These are phyloP conservation scores for Ascomycota sp. DNA, from an alignment of 2,329 filamentous ascomycete species.

Conservation along the genomic window DNA sequence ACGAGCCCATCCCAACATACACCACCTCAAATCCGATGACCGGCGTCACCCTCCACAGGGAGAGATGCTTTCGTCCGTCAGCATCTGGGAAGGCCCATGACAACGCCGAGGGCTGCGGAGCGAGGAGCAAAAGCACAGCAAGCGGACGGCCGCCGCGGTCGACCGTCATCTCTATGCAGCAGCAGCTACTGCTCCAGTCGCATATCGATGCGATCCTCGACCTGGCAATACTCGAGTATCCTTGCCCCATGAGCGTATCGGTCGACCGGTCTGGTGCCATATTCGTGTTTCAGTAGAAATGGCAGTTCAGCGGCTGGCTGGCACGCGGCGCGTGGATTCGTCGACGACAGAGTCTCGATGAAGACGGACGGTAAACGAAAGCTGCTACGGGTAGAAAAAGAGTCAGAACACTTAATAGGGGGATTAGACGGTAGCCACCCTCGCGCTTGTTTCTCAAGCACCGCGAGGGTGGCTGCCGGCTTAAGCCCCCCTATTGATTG, in stretches of 20 bases:
- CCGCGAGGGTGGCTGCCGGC: too few species aligned
- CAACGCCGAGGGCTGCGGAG: conserved; percentile 1
- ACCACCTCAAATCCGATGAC: conserved; percentile 40
- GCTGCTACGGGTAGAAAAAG: too few species aligned
- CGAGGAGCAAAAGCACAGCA: conserved; percentile 9
- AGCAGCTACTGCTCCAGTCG: conserved; percentile 66
- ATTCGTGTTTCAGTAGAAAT: conserved; percentile 47
- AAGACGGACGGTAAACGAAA: too few species aligned
- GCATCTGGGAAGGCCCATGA: conserved; percentile 6
- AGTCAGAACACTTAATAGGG: too few species aligned
- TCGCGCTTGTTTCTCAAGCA: too few species aligned
- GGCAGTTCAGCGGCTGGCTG: too few species aligned
- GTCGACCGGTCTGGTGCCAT: conserved; percentile 78
- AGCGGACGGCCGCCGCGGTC: conserved; percentile 39
- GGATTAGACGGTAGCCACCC: too few species aligned
- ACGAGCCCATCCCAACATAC: conserved; percentile 58
- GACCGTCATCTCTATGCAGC: conserved; percentile 72
- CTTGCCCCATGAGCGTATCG: conserved; percentile 83
- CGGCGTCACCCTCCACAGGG: conserved; percentile 44
- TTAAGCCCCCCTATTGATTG: too few species aligned
- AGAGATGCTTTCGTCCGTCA: conserved; percentile 28
- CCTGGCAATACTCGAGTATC: conserved; percentile 69
- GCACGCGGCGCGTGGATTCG: too few species aligned
- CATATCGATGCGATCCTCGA: conserved; percentile 81
- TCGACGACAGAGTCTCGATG: too few species aligned